Base-by-base conservation (phyloP, 257 asterid genomes). In the Ilex aquifolium region DNA sequence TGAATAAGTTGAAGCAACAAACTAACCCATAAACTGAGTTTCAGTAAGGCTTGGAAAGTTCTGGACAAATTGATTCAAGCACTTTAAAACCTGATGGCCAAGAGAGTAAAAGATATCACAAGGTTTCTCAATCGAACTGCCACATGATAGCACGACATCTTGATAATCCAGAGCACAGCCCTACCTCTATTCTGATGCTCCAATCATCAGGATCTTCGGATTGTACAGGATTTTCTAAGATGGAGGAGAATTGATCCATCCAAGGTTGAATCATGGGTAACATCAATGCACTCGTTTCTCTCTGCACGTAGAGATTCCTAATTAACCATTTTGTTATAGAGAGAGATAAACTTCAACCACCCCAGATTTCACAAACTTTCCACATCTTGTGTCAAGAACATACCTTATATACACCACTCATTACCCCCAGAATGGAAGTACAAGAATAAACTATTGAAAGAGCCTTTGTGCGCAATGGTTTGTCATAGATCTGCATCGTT, bases 191-290 rank as follows among this genome's bases (percentile, higher is more conserved):
- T 73, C 92, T 81, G 60, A 86, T 85, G 87, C 93, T 82, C 99
- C 99, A 93, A 70, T 90, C 95, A 53, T 90, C 97, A 51, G 99
- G 99, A 75, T 87, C 97, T 79, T 93, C 99, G 65, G 90, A 82
- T 72, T 75, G 97, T 77, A 93, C 87, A n/a, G 97, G 86, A 64
- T 68, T 69, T 65, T 76, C 67, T 65, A 93, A 72, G 69, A 85
- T 76, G 61, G 72, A 79, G 44, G 92, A 81, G 69, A 93, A 90
- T 59, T 83, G 96, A 50, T 85, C 85, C 83, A 90, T 82, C 96
- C 95, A 93, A 17, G 88, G 90, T 67, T 78, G 97, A 74, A 90
- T 83, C 97, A 87, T 78, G 57, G 95, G 95, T 70, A 66, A 78
- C 84, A 93, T 79, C 69, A 93, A 66, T 32, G 80, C 77, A 44